These are phyloP conservation scores for Apostasia shenzhenica DNA, from an alignment of 106 monocot species.

Conservation along the genomic window DNA sequence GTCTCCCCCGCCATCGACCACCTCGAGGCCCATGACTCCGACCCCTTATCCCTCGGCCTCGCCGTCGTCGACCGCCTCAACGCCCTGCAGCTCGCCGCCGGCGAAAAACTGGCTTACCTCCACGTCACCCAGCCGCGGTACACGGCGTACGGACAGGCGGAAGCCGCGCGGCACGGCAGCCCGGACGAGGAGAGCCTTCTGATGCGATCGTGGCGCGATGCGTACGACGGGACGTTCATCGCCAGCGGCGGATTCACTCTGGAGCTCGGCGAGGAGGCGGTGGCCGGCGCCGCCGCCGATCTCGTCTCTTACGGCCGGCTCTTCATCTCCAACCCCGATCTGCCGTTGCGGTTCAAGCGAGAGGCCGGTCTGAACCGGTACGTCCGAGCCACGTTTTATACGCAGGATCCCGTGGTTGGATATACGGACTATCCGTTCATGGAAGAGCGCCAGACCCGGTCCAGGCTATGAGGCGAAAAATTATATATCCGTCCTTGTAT, in stretches of 20 bases:
- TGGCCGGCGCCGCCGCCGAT: slow-evolving; percentile 64
- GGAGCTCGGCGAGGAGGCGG: slow-evolving; percentile 74
- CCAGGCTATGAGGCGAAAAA: neutral
- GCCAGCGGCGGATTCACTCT: slow-evolving; percentile 86
- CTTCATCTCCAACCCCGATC: slow-evolving; percentile 88
- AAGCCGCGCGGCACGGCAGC: slow-evolving; percentile 51
- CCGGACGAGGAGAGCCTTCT: slow-evolving; percentile 50
- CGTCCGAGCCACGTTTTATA: slow-evolving; percentile 71
- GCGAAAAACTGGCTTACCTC: slow-evolving; percentile 63
- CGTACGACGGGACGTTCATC: slow-evolving; percentile 75
- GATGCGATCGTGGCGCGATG: slow-evolving; percentile 37
- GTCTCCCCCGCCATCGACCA: slow-evolving; percentile 94
- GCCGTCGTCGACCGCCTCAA: slow-evolving; percentile 58
- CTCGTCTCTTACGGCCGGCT: slow-evolving; percentile 83
- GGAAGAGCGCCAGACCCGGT: slow-evolving; percentile 5
- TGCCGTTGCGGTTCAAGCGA: slow-evolving; percentile 49
- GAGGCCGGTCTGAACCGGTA: slow-evolving; percentile 52
- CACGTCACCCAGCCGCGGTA: slow-evolving; percentile 95
- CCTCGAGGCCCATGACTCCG: slow-evolving; percentile 72
- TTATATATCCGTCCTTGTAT: no score
- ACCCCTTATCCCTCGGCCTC: slow-evolving; percentile 53
- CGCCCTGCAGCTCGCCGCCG: slow-evolving; percentile 29
- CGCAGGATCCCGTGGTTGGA: slow-evolving; percentile 75
- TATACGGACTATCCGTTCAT: slow-evolving; percentile 87
- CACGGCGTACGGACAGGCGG: slow-evolving; percentile 86